phyloP scores from a whole-genome alignment of 176 grass and related monocot genomes.

The Oropetium thomaeum region DNA sequence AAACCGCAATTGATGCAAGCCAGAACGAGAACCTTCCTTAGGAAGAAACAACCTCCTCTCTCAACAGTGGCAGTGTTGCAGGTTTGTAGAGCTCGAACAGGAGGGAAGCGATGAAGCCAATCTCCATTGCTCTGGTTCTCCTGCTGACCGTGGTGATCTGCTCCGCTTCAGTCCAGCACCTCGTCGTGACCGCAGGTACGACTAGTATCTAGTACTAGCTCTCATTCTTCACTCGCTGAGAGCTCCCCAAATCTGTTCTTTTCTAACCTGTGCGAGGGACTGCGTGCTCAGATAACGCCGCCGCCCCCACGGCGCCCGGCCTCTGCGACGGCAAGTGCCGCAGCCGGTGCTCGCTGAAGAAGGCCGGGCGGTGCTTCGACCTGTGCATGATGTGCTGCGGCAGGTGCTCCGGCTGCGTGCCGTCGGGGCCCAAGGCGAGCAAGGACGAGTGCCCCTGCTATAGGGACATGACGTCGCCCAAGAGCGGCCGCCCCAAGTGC shows the following conservation, averaged over 20 bases:
- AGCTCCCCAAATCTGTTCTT: background rate
- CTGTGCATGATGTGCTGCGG: slow-evolving; percentile 74
- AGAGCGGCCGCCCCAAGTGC: slow-evolving; percentile 63
- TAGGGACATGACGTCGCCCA: slow-evolving; percentile 59
- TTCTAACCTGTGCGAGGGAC: too few species aligned
- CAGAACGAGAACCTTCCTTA: background rate
- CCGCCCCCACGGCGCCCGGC: background rate
- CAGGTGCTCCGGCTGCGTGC: slow-evolving; percentile 64
- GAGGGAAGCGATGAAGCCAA: slow-evolving; percentile 10
- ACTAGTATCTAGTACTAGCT: too few species aligned
- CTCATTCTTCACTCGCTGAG: background rate
- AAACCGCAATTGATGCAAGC: background rate
- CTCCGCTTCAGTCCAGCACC: slow-evolving; percentile 7
- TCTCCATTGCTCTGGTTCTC: background rate
- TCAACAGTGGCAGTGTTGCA: background rate
- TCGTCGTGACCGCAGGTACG: slow-evolving; percentile 32
- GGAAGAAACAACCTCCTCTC: background rate
- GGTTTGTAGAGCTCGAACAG: background rate
- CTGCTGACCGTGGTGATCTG: background rate
- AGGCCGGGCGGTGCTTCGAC: slow-evolving; percentile 49
- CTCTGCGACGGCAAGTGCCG: slow-evolving; percentile 62
- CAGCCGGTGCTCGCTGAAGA: slow-evolving; percentile 56
- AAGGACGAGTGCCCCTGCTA: slow-evolving; percentile 91
- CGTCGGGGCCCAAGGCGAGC: slow-evolving; percentile 65
- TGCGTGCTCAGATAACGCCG: background rate